phyloP scores from a whole-genome alignment of 2,329 filamentous ascomycete species.

The Epicoccum sorghinum region DNA sequence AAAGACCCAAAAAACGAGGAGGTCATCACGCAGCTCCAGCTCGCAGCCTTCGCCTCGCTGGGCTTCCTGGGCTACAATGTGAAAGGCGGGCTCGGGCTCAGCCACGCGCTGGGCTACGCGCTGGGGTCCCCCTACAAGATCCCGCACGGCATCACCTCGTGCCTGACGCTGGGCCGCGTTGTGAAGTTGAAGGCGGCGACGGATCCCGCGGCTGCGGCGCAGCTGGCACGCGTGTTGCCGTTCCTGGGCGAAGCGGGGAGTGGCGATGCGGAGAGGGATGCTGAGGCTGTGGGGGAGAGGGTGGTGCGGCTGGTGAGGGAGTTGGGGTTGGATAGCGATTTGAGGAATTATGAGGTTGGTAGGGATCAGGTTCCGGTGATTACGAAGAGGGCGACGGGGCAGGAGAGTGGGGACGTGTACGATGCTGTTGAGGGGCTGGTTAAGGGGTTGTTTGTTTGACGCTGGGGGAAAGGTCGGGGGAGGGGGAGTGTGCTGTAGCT shows the following conservation, averaged over 20 bases:
- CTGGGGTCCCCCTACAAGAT: constrained; percentile 62
- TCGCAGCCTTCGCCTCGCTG: constrained; percentile 59
- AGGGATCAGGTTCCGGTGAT: constrained; percentile 52
- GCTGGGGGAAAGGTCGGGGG: neutral
- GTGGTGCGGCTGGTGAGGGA: constrained; percentile 52
- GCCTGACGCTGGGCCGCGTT: constrained; percentile 61
- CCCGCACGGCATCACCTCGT: constrained; percentile 62
- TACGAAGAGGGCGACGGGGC: constrained; percentile 52
- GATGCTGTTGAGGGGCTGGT: constrained; percentile 53
- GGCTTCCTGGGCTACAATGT: constrained; percentile 59
- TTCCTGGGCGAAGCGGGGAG: constrained; percentile 50
- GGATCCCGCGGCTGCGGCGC: constrained; percentile 52
- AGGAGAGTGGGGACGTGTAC: constrained; percentile 52
- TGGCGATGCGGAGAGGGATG: constrained; percentile 53
- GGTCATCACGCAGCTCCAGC: constrained; percentile 57
- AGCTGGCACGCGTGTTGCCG: constrained; percentile 53
- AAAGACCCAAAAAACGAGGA: constrained; percentile 54
- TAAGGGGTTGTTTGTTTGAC: constrained; percentile 47
- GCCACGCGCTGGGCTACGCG: constrained; percentile 57
- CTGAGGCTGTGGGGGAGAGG: constrained; percentile 52
- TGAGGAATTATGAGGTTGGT: constrained; percentile 54
- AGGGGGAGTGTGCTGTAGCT: neutral
- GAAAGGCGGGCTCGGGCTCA: constrained; percentile 58
- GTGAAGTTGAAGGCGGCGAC: constrained; percentile 58
- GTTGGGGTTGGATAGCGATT: constrained; percentile 53